A percentile compares a stretch with the other conserved stretches of the same genome.
phyloP scores from a whole-genome alignment of 1,139 yeast species.

The Candida freyschussii region DNA sequence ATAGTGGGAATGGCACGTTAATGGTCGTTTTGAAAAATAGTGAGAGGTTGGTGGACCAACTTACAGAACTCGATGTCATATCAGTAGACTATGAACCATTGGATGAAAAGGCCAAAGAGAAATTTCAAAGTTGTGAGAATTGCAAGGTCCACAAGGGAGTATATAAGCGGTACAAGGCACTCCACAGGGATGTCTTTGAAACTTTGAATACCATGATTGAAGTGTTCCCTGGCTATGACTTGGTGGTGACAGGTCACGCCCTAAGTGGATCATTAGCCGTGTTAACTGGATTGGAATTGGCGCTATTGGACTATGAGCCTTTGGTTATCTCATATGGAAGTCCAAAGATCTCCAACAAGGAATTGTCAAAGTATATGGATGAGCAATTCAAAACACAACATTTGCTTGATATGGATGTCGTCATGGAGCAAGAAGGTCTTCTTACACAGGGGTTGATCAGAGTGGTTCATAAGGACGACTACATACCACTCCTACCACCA shows the following conservation, averaged over 20 bases:
- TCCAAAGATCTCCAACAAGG: slow-evolving; percentile 56
- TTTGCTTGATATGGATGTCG: slow-evolving; percentile 17
- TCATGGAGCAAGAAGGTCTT: slow-evolving; percentile 14
- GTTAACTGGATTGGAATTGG: slow-evolving; percentile 56
- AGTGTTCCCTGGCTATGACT: slow-evolving; percentile 34
- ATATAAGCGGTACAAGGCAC: slow-evolving; percentile 34
- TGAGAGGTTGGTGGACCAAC: slow-evolving; percentile 50
- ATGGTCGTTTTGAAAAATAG: slow-evolving; percentile 53
- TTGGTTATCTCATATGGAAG: slow-evolving; percentile 56
- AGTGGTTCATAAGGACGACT: slow-evolving; percentile 53
- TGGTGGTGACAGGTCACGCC: slow-evolving; percentile 64
- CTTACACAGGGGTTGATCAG: slow-evolving; percentile 40
- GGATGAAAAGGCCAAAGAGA: slow-evolving; percentile 17
- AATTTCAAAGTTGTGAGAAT: slow-evolving; percentile 32
- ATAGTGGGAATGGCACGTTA: slow-evolving; percentile 31
- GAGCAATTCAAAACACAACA: slow-evolving; percentile 36
- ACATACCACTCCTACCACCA: slow-evolving; percentile 58
- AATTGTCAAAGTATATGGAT: slow-evolving; percentile 49
- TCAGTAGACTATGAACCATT: slow-evolving; percentile 19
- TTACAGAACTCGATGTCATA: slow-evolving; percentile 39
- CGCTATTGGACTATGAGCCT: slow-evolving; percentile 46
- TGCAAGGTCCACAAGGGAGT: slow-evolving; percentile 64
- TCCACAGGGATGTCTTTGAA: slow-evolving; percentile 34
- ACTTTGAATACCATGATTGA: slow-evolving; percentile 13
- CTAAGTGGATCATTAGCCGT: slow-evolving; percentile 67